Evolutionary conservation across 441 rosid genomes (phyloP), one percentile per base, ranked within the genome.

Genomic region (Erodium chrysanthum): DNA sequence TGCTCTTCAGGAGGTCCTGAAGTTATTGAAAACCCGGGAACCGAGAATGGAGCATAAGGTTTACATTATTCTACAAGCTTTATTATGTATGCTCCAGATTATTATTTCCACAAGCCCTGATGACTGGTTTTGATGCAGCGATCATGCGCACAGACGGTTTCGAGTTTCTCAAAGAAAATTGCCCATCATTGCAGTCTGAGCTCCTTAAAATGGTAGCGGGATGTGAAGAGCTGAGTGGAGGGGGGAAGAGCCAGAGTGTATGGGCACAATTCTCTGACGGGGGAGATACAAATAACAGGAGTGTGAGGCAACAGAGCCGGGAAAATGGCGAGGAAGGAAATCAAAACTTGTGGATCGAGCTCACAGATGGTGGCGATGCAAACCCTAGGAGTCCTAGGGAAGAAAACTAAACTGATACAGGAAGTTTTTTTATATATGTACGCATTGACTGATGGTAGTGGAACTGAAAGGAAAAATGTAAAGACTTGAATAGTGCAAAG

Each of bases 261-360:
- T 85, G 88, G 88, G 90, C 75, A 0, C 89, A 85, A 69, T 84
- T 79, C 67, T 83, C 88, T 10, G 88, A 83, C 18, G 86, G 90
- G 25, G 86, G 83, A 54, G 90, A 82, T 29, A 84, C 88, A 10
- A 79, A 80, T 31, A 81, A 80, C 70, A 67, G 81, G 69, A 78
- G 84, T 33, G 76, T 72, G 70, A 80, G 87, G 76, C 92, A 84
- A 70, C 90, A 75, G 50, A 65, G 75, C 1, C 86, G 89, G 92
- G 96, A 88, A 68, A 87, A 82, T 25, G 87, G 83, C 42, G 86
- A 78, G 31, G 87, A 84, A 69, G 87, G 90, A 76, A 85, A 88
- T 63, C 87, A 82, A 52, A 90, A 93, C 3, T 90, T 88, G 14
- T 90, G 96, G 98, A 90, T 77, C 0, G 96, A 92, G 66, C 86